Evolutionary conservation across 768 basidiomycete species (phyloP), one percentile per base, ranked within the genome.

Genomic region (Mycena metata): DNA sequence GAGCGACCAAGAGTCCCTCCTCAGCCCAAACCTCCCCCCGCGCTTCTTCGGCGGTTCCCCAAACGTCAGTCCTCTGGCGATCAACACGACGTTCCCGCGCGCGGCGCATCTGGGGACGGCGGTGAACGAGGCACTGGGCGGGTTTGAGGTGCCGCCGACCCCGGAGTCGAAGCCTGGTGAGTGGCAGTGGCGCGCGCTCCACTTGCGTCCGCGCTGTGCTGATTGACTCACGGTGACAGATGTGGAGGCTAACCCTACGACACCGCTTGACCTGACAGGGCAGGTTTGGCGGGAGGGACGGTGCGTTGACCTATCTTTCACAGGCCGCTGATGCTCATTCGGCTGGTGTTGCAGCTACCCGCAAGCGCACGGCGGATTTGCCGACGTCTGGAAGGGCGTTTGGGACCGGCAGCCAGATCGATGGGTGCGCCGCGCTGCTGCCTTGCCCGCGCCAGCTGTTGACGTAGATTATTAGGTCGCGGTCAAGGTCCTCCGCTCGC

Each of bases 301-400:
- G 59, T 73, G 52, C 66, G 39, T 39, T 39, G 57, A 41, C 24
- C 45, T 10, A 26, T 45, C n/a, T 30, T n/a, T 24, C 19, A 6
- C 24, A 36, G 30, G 41, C 60, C 13, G 46, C 5, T 58, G 66
- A 73, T 39, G 46, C 51, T 56, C 6, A 49, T 50, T 69, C 33
- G 57, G 68, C 6, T 30, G 30, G 30, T 33, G 65, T 60, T 15
- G 35, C 61, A 58, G 64, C 67, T 78, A 79, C 60, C 73, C 83
- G 2, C 76, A 78, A 51, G 82, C 82, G 0, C 80, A 81, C 67
- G 84, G 84, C 10, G 84, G 83, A 13, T 84, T 83, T 69, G 79
- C 82, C 16, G 84, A 85, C 71, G 79, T 84, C 19, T 85, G 80
- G 80, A 80, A 74, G 57, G 82, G 80, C 2, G 71, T 74, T 8